Evolutionary conservation across 1,284 basidiomycete genomes (phyloP).

Genomic region (Rhodofomes roseus): DNA sequence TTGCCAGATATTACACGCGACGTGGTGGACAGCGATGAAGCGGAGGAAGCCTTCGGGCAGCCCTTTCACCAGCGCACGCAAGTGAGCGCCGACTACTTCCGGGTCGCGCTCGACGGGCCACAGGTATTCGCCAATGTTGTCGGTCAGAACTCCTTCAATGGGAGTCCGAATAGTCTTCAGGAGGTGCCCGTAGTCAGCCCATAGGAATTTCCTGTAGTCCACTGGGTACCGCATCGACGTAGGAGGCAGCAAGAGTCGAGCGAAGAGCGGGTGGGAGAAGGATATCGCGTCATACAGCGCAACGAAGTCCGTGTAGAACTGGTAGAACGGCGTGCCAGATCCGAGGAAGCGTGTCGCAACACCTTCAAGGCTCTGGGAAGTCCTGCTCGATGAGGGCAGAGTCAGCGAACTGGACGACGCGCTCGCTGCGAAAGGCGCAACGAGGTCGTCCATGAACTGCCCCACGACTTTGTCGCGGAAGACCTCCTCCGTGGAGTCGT

Average conservation of each 20-base stretch:
- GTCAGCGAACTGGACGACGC: conserved; percentile 32
- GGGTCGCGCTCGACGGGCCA: conserved; percentile 68
- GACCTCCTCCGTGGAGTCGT: conserved; percentile 58
- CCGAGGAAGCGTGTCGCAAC: conserved; percentile 65
- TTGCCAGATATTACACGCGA: conserved; percentile 74
- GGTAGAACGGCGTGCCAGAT: conserved; percentile 78
- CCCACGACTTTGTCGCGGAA: conserved; percentile 65
- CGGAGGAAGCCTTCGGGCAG: conserved; percentile 60
- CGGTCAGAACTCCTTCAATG: conserved; percentile 43
- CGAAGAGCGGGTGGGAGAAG: conserved; percentile 80
- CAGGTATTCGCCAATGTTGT: conserved; percentile 57
- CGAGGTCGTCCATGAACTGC: conserved; percentile 53
- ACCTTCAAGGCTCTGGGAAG: conserved; percentile 44
- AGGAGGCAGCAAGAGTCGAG: conserved; percentile 73
- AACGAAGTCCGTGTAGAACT: conserved; percentile 91
- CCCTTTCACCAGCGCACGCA: conserved; percentile 46
- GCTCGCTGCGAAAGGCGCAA: conserved; percentile 50
- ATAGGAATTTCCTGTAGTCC: conserved; percentile 86
- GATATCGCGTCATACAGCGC: conserved; percentile 89
- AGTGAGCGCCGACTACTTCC: conserved; percentile 63
- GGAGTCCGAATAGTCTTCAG: conserved; percentile 54
- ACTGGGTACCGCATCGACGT: conserved; percentile 71
- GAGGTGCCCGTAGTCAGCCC: conserved; percentile 72
- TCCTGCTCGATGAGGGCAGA: conserved; percentile 11
- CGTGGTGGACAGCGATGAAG: conserved; percentile 75